These are phyloP conservation scores for Crithidia brevicula DNA, from an alignment of 208 protist genomes.

Conservation along the genomic window DNA sequence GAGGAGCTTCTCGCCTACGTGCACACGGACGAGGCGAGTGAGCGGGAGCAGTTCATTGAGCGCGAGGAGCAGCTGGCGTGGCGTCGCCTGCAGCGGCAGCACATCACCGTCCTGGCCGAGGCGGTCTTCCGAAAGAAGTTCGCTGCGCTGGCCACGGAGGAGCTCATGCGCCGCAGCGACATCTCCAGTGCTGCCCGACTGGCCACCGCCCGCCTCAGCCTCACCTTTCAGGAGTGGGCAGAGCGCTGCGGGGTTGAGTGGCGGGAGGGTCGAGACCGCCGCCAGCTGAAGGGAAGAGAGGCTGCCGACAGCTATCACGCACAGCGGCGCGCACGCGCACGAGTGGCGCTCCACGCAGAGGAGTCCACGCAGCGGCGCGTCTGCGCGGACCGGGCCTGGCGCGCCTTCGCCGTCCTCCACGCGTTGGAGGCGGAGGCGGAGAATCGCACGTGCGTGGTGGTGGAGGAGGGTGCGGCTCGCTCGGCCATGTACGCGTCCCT, in stretches of 20 bases:
- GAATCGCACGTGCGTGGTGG: not conserved
- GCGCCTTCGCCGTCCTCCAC: not conserved
- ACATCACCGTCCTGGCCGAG: slow-evolving; percentile 6
- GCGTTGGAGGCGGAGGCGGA: not conserved
- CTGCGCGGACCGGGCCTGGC: not conserved
- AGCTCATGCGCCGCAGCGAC: slow-evolving; percentile 21
- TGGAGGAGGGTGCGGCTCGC: not conserved
- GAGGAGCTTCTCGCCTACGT: slow-evolving; percentile 29
- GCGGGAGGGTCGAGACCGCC: slow-evolving; percentile 29
- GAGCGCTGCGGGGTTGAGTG: slow-evolving; percentile 38
- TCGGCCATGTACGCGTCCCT: too few species aligned
- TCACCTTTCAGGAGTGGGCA: slow-evolving; percentile 38
- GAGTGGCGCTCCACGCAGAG: slow-evolving; percentile 17
- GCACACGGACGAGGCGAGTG: slow-evolving; percentile 46
- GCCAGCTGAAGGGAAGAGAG: slow-evolving; percentile 26
- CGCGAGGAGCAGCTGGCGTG: slow-evolving; percentile 59
- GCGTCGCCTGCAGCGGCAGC: slow-evolving; percentile 46
- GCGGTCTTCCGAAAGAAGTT: slow-evolving; percentile 18
- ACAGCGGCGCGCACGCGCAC: slow-evolving; percentile 23
- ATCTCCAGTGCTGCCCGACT: not conserved
- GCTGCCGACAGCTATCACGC: slow-evolving; percentile 34
- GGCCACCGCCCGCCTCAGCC: not conserved
- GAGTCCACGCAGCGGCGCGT: slow-evolving; percentile 19
- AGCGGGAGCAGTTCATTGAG: slow-evolving; percentile 68
- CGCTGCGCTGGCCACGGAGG: slow-evolving; percentile 22